Conservation (phyloP, 1,284 basidiomycete genomes). For the Puccinia polysora region DNA sequence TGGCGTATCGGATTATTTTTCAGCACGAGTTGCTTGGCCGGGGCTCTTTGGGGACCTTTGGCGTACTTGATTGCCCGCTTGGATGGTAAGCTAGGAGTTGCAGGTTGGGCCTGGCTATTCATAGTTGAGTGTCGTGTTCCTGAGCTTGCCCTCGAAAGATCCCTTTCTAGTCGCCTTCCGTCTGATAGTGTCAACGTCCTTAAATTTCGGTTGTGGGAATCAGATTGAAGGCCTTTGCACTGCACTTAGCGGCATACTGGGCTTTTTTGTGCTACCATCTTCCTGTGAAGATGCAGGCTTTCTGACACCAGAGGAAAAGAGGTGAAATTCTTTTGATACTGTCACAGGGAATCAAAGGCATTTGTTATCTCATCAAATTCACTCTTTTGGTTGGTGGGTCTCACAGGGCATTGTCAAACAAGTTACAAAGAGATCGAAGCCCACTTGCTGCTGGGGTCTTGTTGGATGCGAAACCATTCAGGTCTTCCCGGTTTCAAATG, state of each 20-base stretch:
- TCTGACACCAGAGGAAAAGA: neutral
- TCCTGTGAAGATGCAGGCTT: neutral
- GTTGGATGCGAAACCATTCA: conserved; percentile 3
- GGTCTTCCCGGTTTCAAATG: conserved; percentile 3
- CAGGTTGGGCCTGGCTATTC: conserved; percentile 10
- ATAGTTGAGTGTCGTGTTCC: neutral
- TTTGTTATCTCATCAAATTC: neutral
- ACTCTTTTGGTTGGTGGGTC: neutral
- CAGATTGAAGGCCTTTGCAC: conserved; percentile 1
- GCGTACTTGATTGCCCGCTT: neutral
- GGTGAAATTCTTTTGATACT: neutral
- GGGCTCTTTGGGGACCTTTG: neutral
- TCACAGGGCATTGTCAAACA: neutral
- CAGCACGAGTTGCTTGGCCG: neutral
- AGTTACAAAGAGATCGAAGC: neutral
- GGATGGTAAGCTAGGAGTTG: neutral
- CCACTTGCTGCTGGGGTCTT: neutral
- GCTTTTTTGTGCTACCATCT: neutral
- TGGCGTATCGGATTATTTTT: neutral
- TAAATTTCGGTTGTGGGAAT: neutral
- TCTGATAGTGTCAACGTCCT: neutral
- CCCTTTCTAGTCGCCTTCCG: neutral
- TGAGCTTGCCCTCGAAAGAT: too few relatives aligned
- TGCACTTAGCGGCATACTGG: neutral
- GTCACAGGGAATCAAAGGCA: neutral